Conservation (phyloP, 352 stramenopile species). For the Phytophthora pluvialis region DNA sequence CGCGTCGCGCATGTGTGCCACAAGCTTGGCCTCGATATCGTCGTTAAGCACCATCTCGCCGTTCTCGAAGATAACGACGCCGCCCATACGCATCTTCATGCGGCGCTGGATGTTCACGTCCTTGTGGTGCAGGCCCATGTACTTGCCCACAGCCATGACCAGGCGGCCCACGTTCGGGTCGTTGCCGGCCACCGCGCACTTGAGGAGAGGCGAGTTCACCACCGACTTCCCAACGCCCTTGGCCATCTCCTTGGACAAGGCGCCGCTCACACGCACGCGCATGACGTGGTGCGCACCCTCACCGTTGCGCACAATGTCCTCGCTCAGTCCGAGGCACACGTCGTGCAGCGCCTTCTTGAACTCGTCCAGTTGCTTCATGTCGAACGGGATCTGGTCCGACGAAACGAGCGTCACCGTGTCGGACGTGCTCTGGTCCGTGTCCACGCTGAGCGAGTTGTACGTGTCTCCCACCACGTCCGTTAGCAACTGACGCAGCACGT, state of each 20-base stretch:
- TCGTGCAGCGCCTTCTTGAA: conserved; percentile 93
- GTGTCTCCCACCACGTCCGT: conserved; percentile 84
- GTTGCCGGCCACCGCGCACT: conserved; percentile 98
- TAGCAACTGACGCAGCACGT: conserved; percentile 81
- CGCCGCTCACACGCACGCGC: conserved; percentile 90
- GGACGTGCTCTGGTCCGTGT: conserved; percentile 98
- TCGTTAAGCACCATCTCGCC: conserved; percentile 93
- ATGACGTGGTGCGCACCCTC: conserved; percentile 99
- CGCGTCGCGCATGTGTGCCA: conserved; percentile 94
- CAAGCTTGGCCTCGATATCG: conserved; percentile 94
- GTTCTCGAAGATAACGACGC: conserved; percentile 94
- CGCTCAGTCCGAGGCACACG: conserved; percentile 93
- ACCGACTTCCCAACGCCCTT: conserved; percentile 92
- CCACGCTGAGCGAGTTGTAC: conserved; percentile 96
- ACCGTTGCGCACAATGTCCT: conserved; percentile 98
- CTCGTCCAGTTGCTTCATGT: conserved; percentile 73
- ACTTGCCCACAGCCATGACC: conserved; percentile 96
- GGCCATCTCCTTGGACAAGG: conserved; percentile 76
- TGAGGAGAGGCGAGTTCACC: conserved; percentile 97
- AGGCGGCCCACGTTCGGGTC: conserved; percentile 98
- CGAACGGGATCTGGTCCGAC: conserved; percentile 92
- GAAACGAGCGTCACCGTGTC: conserved; percentile 97
- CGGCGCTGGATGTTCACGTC: conserved; percentile 77
- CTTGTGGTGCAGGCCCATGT: conserved; percentile 95
- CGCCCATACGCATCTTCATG: conserved; percentile 91